These are phyloP conservation scores for Thermomucor indicae-seudaticae DNA, from an alignment of 371 early-diverging fungal genomes.

Conservation along the genomic window DNA sequence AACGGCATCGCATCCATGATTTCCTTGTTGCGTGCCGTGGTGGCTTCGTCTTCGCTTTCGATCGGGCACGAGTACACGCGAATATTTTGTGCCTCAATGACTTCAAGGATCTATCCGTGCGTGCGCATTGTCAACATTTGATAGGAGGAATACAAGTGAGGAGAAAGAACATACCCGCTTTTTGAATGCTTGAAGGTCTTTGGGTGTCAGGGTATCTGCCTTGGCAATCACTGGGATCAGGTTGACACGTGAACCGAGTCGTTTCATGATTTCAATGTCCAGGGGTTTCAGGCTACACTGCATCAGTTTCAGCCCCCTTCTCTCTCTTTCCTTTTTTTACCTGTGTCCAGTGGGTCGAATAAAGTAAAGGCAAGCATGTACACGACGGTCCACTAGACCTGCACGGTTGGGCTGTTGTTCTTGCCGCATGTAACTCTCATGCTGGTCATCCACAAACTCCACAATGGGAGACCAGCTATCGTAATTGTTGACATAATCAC, in stretches of 20 bases:
- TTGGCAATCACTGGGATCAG: slow-evolving; percentile 82
- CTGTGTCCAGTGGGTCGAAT: slow-evolving; percentile 85
- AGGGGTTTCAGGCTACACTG: slow-evolving; percentile 78
- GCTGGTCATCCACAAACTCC: slow-evolving; percentile 91
- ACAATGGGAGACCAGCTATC: slow-evolving; percentile 70
- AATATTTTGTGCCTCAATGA: slow-evolving; percentile 71
- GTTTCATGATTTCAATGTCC: slow-evolving; percentile 91
- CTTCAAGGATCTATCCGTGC: slow-evolving; percentile 57
- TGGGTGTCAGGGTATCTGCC: slow-evolving; percentile 69
- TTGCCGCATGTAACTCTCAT: slow-evolving; percentile 82
- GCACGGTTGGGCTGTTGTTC: slow-evolving; percentile 55
- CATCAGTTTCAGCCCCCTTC: not conserved
- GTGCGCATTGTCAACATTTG: not conserved
- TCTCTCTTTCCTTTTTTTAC: slow-evolving; percentile 27
- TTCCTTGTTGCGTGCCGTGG: slow-evolving; percentile 68
- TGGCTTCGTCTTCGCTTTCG: slow-evolving; percentile 83
- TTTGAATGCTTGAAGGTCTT: slow-evolving; percentile 78
- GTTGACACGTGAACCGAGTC: slow-evolving; percentile 79
- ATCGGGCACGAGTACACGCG: slow-evolving; percentile 72
- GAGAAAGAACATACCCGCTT: slow-evolving; percentile 42
- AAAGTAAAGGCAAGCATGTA: slow-evolving; percentile 94
- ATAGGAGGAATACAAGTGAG: not conserved
- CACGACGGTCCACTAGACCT: slow-evolving; percentile 62
- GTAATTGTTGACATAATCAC: slow-evolving; percentile 76
- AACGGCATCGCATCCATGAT: slow-evolving; percentile 91